phyloP scores from a whole-genome alignment of 768 basidiomycete species.

The Cystobasidium ongulense region DNA sequence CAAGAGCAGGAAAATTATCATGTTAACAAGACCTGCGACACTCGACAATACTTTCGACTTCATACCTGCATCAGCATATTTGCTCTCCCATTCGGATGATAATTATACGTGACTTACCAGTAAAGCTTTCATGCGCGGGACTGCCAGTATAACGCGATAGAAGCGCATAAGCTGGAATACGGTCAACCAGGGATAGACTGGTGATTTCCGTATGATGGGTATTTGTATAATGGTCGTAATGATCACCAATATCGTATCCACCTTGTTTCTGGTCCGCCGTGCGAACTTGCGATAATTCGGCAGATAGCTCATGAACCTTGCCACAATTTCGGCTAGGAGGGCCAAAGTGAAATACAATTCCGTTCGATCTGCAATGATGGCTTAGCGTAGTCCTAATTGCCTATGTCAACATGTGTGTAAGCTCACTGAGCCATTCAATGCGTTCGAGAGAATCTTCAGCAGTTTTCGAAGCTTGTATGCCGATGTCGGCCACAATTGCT shows the following conservation, averaged over 20 bases:
- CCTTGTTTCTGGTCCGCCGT: conserved; percentile 53
- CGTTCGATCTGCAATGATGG: conserved; percentile 51
- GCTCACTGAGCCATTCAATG: conserved; percentile 36
- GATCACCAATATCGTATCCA: conserved; percentile 69
- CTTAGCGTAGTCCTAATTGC: not conserved
- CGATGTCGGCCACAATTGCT: conserved; percentile 63
- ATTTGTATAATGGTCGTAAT: conserved; percentile 73
- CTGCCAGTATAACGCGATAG: conserved; percentile 80
- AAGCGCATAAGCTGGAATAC: conserved; percentile 77
- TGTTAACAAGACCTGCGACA: conserved; percentile 79
- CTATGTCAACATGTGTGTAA: not conserved
- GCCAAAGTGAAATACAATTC: conserved; percentile 70
- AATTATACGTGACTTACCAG: conserved; percentile 53
- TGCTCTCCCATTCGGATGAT: not conserved
- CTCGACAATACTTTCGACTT: conserved; percentile 85
- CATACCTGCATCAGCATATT: conserved; percentile 5
- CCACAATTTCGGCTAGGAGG: conserved; percentile 78
- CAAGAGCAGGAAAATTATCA: conserved; percentile 79
- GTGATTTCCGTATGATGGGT: conserved; percentile 60
- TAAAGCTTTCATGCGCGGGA: conserved; percentile 81
- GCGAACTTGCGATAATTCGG: conserved; percentile 81
- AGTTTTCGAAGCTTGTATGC: conserved; percentile 62
- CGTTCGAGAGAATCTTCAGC: conserved; percentile 46
- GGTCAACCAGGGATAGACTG: conserved; percentile 78
- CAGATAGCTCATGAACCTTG: conserved; percentile 61